Base-by-base conservation (phyloP, 352 stramenopile species). In the Globisporangium cederbergense region DNA sequence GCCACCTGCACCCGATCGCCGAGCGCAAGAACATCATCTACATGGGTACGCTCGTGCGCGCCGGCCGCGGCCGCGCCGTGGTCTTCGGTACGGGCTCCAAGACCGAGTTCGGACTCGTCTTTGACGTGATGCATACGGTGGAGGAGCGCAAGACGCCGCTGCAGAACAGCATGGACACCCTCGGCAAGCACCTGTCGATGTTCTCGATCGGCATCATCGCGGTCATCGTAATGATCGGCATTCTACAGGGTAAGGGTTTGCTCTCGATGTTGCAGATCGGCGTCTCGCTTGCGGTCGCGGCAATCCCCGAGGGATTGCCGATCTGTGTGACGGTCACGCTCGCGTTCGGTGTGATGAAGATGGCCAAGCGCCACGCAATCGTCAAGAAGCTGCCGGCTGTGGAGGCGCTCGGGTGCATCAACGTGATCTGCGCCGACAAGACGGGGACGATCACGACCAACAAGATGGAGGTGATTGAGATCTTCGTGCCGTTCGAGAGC, bases 41-140 rank as follows among this genome's bases (percentile, higher is more conserved):
- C 81, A 98, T 98, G 84, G 96, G 97, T 32, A 99, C 97, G 22
- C 80, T 99, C 18, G 91, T 99, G 30, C 95, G 90, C 38, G 79
- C 77, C 16, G 97, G 97, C 4, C 82, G 93, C 25, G 97, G 88
- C n/a, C 82, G 89, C 60, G 97, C 93, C 10, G 73, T 99, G 1
- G 97, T 99, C 14, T 83, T 97, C 53, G 87, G 90, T 16, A 98
- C 96, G n/a, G 97, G 97, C 30, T 76, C 88, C 25, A 72, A 80
- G 36, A 99, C 97, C 8, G 97, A 99, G 78, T 99, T 99, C 73
- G 97, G 97, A 6, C 89, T 94, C 50, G 95, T 98, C 6, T 97
- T 98, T 68, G 79, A 96, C 47, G 93, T 98, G 56, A 89, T 99
- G 66, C 83, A 95, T 58, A 88, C 91, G 18, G 90, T 99, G 9